Conservation (phyloP, 768 basidiomycete species). For the Auriscalpium orientale region DNA sequence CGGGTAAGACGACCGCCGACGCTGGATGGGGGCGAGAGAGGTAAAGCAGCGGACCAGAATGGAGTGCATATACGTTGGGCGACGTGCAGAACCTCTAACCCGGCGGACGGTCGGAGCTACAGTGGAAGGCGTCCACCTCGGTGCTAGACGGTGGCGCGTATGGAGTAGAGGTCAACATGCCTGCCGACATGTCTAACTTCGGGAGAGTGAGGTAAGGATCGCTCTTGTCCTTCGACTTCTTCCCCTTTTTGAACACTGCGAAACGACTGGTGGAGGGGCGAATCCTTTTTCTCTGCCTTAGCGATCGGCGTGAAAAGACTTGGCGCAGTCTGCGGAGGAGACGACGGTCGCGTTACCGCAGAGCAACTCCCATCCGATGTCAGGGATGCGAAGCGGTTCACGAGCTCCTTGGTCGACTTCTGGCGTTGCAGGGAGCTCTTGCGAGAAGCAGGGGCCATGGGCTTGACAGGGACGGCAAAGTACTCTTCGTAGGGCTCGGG, state of each 20-base stretch:
- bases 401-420: constrained; percentile 41
- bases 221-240: constrained; percentile 19
- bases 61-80: constrained; percentile 7
- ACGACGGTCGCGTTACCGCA: neutral
- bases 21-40: constrained; percentile 29
- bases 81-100: constrained; percentile 15
- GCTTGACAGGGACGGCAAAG: constrained; percentile 8
- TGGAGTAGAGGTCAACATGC: neutral
- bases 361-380: neutral
- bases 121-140: neutral
- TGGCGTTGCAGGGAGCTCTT: constrained; percentile 3
- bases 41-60: constrained; percentile 40
- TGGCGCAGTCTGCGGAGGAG: neutral
- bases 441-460: neutral
- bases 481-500: constrained; percentile 14
- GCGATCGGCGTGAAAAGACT: constrained; percentile 15
- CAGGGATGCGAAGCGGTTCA: constrained; percentile 46
- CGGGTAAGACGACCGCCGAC: constrained; percentile 24
- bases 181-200: neutral
- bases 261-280: constrained; percentile 57
- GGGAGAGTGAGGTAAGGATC: constrained; percentile 4
- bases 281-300: constrained; percentile 38
- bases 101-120: neutral
- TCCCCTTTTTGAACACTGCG: constrained; percentile 54
- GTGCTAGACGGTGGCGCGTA: neutral